Base-by-base conservation (phyloP, 495 filamentous ascomycete species). In the Podospora bellae-mahoneyi region DNA sequence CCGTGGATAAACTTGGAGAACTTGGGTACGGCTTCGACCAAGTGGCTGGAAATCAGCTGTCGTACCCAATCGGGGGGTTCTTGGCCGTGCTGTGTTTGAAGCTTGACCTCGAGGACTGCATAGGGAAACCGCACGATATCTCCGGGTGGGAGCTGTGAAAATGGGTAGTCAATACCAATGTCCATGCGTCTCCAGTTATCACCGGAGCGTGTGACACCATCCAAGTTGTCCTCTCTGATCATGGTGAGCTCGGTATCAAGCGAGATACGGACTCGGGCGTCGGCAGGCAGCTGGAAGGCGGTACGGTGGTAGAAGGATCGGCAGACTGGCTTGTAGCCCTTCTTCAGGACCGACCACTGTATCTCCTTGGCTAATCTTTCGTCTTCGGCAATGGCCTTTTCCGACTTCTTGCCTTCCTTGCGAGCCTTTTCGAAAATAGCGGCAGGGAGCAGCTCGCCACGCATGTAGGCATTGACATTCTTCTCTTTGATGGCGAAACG, bases 1-100 rank as follows among this genome's bases (percentile, higher is more conserved):
- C 95, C 95, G 78, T 99, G 95, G 68, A 99, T 99, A 78, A 98
- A 99, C 80, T 99, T 99, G 72, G 93, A 97, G 82, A 97, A 99
- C 75, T 99, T 99, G 62, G 95, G 95, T 1, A 98, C 94, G 1
- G 96, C 95, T 77, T 99, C 95, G 16, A 99, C 95, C 27, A 99
- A 85, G 78, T 99, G 95, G 72, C 91, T 95, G 18, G 92, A 85
- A 26, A 91, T 95, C 56, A 99, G 83, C 71, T 97, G 92, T 13
- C 92, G 89, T 66, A 97, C 94, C 95, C 95, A 99, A 73, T 94
- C 89, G 0, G 95, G 95, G 26, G 96, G 95, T 73, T 97, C 93
- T 77, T 97, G 94, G n/a, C 96, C 95, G 39, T 90, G 89, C 78
- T 97, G 93, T 2, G 96, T 99, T 79, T 98, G 96, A 28, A 99